Evolutionary conservation across 2,329 filamentous ascomycete species (phyloP).

Genomic region (Colletotrichum endophyticum): DNA sequence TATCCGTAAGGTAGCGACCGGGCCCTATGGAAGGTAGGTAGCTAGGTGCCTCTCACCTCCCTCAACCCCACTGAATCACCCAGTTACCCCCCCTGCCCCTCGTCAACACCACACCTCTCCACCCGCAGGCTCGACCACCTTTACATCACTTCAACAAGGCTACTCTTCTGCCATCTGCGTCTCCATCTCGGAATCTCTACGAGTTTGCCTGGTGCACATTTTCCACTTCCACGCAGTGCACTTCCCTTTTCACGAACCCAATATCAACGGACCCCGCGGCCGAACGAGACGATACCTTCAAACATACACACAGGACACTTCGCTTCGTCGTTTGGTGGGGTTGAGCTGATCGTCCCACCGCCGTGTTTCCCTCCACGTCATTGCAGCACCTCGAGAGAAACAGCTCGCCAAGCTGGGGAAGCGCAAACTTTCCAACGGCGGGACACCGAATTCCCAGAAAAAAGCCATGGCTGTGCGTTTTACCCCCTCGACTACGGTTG

Average conservation of each 20-base stretch:
- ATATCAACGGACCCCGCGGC: background rate
- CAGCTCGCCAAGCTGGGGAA: slow-evolving; percentile 64
- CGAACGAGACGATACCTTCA: background rate
- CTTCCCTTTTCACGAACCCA: slow-evolving; percentile 24
- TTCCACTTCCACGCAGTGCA: slow-evolving; percentile 19
- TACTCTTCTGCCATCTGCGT: background rate
- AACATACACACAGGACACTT: slow-evolving; percentile 8
- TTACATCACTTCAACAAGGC: slow-evolving; percentile 19
- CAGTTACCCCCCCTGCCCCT: background rate
- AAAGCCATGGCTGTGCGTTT: slow-evolving; percentile 65
- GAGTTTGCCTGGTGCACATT: slow-evolving; percentile 14
- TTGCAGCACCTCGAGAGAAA: background rate
- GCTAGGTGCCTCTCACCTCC: background rate
- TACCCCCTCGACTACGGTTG: background rate
- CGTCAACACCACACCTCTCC: slow-evolving; percentile 1
- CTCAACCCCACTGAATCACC: background rate
- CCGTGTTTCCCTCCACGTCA: slow-evolving; percentile 23
- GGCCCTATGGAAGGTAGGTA: background rate
- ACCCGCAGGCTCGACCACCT: slow-evolving; percentile 5
- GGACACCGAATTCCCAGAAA: slow-evolving; percentile 61
- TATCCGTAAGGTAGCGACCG: background rate
- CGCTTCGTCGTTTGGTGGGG: slow-evolving; percentile 33
- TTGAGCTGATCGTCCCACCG: slow-evolving; percentile 33
- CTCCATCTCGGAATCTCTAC: background rate
- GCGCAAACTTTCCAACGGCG: slow-evolving; percentile 69